Evolutionary conservation across 73 alveolate genomes (phyloP), one percentile per base, ranked within the genome.

Genomic region (Stentor roeselii): DNA sequence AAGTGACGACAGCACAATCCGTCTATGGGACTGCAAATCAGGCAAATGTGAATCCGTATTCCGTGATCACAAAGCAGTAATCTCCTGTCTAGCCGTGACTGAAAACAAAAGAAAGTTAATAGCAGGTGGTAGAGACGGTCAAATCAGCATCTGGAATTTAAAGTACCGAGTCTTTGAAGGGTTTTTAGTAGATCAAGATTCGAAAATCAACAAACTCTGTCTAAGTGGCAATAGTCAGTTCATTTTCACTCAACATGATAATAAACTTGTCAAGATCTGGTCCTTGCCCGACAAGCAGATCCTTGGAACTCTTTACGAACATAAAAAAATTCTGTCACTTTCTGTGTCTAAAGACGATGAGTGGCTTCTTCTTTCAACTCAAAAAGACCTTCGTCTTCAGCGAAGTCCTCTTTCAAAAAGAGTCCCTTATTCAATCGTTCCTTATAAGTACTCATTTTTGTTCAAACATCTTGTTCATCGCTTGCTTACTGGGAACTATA

Each of bases 121-220:
- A 0, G n/a, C 80, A 27, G 80, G 80, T 27, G 80, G 80, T 34
- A 21, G n/a, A 21, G 80, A 67, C 34, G 80, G 80, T 21, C n/a
- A n/a, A 11, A 67, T 67, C 27, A 67, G 80, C 11, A 67, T 67
- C 21, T 67, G 80, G 37, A 67, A 34, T 67, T 27, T 32, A 0
- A 67, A 67, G 34, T 67, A 27, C n/a, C 37, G 34, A 21, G 11
- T 11, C 80, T 32, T 21, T 27, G 80, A 67, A 34, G 41, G 37
- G 0, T 14, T 67, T n/a, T 21, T 67, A 27, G 34, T 30, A 67
- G 80, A 34, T 34, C 41, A 67, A 1, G 41, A 67, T 21, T 21
- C n/a, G 14, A 32, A 32, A 30, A 34, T 67, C 34, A 21, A 67
- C 41, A 30, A 30, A 21, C 50, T 67, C 21, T 30, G 50, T 21